These are phyloP conservation scores for Penicillium sp. DNA, from an alignment of 2,329 filamentous ascomycete species.

Conservation along the genomic window DNA sequence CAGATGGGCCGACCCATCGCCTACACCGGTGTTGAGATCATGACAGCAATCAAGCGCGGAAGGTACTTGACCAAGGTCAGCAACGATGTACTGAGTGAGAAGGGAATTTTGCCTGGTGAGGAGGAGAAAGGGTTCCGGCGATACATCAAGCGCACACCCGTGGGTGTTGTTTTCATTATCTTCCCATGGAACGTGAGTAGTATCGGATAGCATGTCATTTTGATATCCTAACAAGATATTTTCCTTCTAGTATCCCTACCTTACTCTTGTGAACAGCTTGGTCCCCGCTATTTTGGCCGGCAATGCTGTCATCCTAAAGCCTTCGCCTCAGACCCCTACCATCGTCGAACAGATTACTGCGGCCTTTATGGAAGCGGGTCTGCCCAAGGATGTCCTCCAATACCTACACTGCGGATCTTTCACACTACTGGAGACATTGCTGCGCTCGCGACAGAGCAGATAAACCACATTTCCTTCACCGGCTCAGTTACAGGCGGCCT, in stretches of 20 bases:
- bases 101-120: constrained; percentile 67
- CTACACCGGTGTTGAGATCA: constrained; percentile 77
- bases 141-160: constrained; percentile 80
- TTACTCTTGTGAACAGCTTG: constrained; percentile 87
- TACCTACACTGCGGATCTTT: constrained; percentile 87
- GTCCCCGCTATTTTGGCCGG: constrained; percentile 87
- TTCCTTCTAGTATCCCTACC: constrained; percentile 76
- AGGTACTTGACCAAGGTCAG: constrained; percentile 84
- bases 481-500: constrained; percentile 85
- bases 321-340: constrained; percentile 90
- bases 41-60: constrained; percentile 77
- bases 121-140: constrained; percentile 76
- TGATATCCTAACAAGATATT: background rate
- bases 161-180: constrained; percentile 81
- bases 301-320: constrained; percentile 89
- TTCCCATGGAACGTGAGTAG: constrained; percentile 90
- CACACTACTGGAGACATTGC: constrained; percentile 68
- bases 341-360: constrained; percentile 77
- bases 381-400: constrained; percentile 79
- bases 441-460: constrained; percentile 68
- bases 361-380: constrained; percentile 72
- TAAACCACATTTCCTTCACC: constrained; percentile 85
- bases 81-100: constrained; percentile 65
- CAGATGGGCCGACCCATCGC: constrained; percentile 94
- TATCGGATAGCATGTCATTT: background rate